Evolutionary conservation across 1,284 basidiomycete genomes (phyloP), one percentile per base, ranked within the genome.

Genomic region (Cystobasidium slooffiae): DNA sequence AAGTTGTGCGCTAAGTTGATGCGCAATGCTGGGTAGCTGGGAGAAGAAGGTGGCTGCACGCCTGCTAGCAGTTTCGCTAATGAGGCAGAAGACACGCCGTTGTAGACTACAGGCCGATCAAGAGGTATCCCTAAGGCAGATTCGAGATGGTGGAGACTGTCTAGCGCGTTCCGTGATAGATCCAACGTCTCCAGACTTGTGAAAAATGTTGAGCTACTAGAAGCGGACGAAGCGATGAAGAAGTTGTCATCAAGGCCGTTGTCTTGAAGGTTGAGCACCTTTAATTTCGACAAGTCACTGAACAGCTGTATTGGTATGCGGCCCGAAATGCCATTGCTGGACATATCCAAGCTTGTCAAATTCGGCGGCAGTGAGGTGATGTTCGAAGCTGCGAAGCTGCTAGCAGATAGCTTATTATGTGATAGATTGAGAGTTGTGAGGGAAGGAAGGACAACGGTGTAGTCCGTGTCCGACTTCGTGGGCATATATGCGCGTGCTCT

Each of bases 171-270:
- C 6, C 51, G 37, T 2, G 68, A 65, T 6, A 75, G 46, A 56
- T 75, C 68, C 18, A 75, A 47, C 0, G 24, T 44, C 3, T 31
- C 56, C 39, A 75, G 44, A 14, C 41, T 56, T 10, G 68, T 24
- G 31, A 75, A 75, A 39, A 55, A 16, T 3, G 63, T 44, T 46
- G 12, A 37, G 55, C 24, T 31, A 37, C n/a, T 14, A 12, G 31
- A 24, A 20, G 39, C 55, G 22, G 59, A 7, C 22, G 62, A 16
- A 47, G 41, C 16, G 18, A 31, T 24, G 37, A 66, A 75, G 66
- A 75, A 68, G 31, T 9, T 44, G 56, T 75, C 73, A 49, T 64
- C 62, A 1, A 75, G 55, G n/a, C 47, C 62, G 39, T 75, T 75
- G 39, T 49, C 22, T 12, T 39, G 12, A 3, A 75, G 31, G 14